Evolutionary conservation across 2,329 filamentous ascomycete species (phyloP).

Genomic region (Aspergillus pseudotamarii): DNA sequence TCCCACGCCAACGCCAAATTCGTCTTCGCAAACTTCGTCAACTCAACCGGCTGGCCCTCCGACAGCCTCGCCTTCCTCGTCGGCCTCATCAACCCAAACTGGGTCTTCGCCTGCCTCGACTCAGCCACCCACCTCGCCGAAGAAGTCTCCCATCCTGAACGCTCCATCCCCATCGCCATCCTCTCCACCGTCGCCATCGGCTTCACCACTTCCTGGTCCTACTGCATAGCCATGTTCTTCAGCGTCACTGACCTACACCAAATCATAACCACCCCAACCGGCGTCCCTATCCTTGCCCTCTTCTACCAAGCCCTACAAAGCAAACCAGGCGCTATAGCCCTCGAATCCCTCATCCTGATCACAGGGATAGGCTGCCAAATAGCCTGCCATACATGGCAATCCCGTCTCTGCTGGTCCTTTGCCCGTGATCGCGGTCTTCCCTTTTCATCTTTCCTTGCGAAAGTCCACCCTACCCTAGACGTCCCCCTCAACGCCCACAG

Average conservation of each 20-base stretch:
- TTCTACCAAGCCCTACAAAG: slow-evolving; percentile 48
- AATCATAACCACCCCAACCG: slow-evolving; percentile 44
- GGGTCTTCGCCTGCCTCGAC: slow-evolving; percentile 55
- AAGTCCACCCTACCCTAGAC: slow-evolving; percentile 44
- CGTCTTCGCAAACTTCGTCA: slow-evolving; percentile 57
- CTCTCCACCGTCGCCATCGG: slow-evolving; percentile 54
- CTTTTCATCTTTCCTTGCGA: slow-evolving; percentile 43
- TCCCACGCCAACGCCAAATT: slow-evolving; percentile 51
- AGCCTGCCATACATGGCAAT: slow-evolving; percentile 53
- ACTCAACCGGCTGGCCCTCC: slow-evolving; percentile 52
- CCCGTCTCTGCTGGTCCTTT: slow-evolving; percentile 55
- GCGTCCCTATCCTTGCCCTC: slow-evolving; percentile 52
- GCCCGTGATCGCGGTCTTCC: slow-evolving; percentile 55
- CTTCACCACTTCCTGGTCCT: slow-evolving; percentile 54
- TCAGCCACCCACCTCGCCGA: slow-evolving; percentile 55
- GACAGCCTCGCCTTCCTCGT: slow-evolving; percentile 56
- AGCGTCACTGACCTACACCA: slow-evolving; percentile 49
- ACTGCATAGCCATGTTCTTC: slow-evolving; percentile 54
- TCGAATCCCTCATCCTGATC: slow-evolving; percentile 49
- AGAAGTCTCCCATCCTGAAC: slow-evolving; percentile 51
- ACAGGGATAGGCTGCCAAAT: slow-evolving; percentile 52
- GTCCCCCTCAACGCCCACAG: slow-evolving; percentile 51
- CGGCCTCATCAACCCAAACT: slow-evolving; percentile 56
- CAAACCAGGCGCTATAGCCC: slow-evolving; percentile 47
- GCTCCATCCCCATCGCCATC: slow-evolving; percentile 54